phyloP scores from a whole-genome alignment of 345 rosid species.

The Gossypium herbaceum region DNA sequence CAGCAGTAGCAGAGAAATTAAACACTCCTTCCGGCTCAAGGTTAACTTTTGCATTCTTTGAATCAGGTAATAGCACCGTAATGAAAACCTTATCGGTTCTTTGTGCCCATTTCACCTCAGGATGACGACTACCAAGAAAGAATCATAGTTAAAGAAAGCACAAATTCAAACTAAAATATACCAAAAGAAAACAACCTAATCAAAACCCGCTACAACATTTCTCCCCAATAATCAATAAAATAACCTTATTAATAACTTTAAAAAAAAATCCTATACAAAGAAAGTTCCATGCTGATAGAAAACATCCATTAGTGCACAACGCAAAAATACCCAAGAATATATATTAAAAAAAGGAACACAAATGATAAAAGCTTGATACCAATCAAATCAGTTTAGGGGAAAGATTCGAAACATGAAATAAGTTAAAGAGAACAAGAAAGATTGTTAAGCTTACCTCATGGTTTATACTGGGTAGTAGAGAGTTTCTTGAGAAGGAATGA shows the following conservation, averaged over 20 bases:
- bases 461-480: background rate
- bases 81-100: conserved; percentile 64
- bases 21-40: conserved; percentile 76
- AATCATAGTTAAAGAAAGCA: background rate
- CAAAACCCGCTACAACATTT: background rate
- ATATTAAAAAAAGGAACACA: background rate
- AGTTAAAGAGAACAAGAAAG: background rate
- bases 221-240: background rate
- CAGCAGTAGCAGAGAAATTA: conserved; percentile 68
- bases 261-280: background rate
- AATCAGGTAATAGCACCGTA: conserved; percentile 62
- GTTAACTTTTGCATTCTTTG: conserved; percentile 70
- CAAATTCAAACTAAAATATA: background rate
- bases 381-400: background rate
- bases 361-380: background rate
- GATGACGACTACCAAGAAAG: conserved; percentile 55
- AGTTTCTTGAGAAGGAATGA: background rate
- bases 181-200: background rate
- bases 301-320: too few relatives aligned
- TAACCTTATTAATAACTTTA: background rate
- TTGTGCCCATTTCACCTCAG: conserved; percentile 90
- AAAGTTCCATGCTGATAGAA: background rate
- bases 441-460: conserved; percentile 8
- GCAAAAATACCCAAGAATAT: background rate
- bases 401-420: background rate